Evolutionary conservation across 306 rosid species (phyloP).

Genomic region (Quercus glauca): DNA sequence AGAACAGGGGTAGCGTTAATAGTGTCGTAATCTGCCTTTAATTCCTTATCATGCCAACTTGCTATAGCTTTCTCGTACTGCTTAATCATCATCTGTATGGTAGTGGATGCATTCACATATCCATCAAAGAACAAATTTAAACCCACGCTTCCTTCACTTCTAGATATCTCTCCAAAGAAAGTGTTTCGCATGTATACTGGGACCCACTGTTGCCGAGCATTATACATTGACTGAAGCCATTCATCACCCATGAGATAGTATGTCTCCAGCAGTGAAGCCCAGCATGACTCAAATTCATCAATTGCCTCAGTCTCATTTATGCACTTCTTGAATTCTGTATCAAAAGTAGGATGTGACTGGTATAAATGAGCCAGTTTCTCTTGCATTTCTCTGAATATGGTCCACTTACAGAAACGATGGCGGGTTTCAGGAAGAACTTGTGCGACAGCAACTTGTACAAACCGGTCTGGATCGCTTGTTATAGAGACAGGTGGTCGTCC

Average conservation of each 20-base stretch:
- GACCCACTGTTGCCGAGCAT: constrained; percentile 72
- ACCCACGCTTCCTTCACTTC: constrained; percentile 42
- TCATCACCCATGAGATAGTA: constrained; percentile 69
- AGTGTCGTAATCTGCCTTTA: constrained; percentile 81
- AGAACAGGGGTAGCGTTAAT: constrained; percentile 52
- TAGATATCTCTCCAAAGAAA: constrained; percentile 70
- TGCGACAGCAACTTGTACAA: constrained; percentile 60
- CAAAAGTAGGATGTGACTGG: constrained; percentile 62
- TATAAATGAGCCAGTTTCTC: constrained; percentile 60
- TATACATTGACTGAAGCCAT: constrained; percentile 81
- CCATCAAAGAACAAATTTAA: constrained; percentile 69
- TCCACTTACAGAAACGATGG: constrained; percentile 63
- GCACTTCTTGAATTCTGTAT: constrained; percentile 59
- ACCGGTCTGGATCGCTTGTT: constrained; percentile 67
- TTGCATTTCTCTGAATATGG: constrained; percentile 59
- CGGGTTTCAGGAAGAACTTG: constrained; percentile 71
- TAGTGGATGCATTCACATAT: constrained; percentile 64
- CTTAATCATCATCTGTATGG: constrained; percentile 61
- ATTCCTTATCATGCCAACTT: constrained; percentile 73
- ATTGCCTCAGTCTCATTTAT: constrained; percentile 55
- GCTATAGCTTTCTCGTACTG: constrained; percentile 82
- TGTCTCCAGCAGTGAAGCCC: constrained; percentile 67
- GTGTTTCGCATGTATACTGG: constrained; percentile 69
- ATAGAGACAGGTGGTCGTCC: constrained; percentile 65
- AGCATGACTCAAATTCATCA: constrained; percentile 71